phyloP scores from a whole-genome alignment of 148 eudicot genomes.

The Arctostaphylos glauca region DNA sequence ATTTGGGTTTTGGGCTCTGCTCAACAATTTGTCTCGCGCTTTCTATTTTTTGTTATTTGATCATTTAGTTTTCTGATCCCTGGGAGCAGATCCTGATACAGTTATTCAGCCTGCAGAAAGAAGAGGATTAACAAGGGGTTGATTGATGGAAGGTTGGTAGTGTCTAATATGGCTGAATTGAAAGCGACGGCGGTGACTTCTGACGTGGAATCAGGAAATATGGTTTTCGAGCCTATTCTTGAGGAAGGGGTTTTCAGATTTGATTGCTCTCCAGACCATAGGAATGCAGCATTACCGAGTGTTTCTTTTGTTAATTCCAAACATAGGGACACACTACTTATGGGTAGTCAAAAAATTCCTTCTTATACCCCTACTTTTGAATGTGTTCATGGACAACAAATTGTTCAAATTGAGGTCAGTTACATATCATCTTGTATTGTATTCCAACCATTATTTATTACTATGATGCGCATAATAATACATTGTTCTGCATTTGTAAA shows the following conservation, averaged over 20 bases:
- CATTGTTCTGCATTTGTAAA: not conserved
- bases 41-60: not conserved
- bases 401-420: slow-evolving; percentile 67
- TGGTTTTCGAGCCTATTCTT: slow-evolving; percentile 82
- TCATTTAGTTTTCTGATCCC: not conserved
- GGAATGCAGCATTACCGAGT: slow-evolving; percentile 72
- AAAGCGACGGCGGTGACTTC: slow-evolving; percentile 30
- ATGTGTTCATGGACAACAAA: slow-evolving; percentile 59
- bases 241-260: slow-evolving; percentile 89
- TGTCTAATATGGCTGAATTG: slow-evolving; percentile 47
- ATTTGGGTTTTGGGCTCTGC: slow-evolving; percentile 6
- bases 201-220: slow-evolving; percentile 48
- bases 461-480: not conserved
- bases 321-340: slow-evolving; percentile 61
- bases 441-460: not conserved
- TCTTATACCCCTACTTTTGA: slow-evolving; percentile 62
- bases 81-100: slow-evolving; percentile 9
- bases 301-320: slow-evolving; percentile 65
- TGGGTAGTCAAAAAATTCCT: slow-evolving; percentile 48
- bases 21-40: not conserved
- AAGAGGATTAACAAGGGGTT: slow-evolving; percentile 22
- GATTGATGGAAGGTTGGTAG: slow-evolving; percentile 15
- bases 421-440: not conserved
- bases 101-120: slow-evolving; percentile 30
- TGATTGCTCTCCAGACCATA: slow-evolving; percentile 76